Conservation (phyloP, 176 grass and related monocot genomes). For the Leersia perrieri region DNA sequence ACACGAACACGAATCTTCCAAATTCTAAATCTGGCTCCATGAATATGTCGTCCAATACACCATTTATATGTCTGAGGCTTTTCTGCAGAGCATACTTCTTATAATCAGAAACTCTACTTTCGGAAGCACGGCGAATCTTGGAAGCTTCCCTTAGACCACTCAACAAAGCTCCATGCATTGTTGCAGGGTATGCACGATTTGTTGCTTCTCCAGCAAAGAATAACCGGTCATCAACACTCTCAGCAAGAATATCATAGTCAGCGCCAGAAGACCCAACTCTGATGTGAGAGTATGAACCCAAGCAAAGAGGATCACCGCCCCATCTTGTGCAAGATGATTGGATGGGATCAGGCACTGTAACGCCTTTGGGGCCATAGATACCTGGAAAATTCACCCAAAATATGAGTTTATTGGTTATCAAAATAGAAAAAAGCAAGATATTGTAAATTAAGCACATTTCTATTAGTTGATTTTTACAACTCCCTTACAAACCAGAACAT, state of each 20-base stretch:
- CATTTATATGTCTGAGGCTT: conserved; percentile 30
- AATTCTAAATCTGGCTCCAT: conserved; percentile 75
- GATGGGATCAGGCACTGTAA: conserved; percentile 79
- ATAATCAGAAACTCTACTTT: conserved; percentile 31
- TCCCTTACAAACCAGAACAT: not conserved
- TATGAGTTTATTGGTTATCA: not conserved
- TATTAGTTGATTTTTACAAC: not conserved
- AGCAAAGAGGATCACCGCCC: conserved; percentile 79
- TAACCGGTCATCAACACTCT: conserved; percentile 55
- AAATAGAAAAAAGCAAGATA: not conserved
- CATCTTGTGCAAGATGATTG: conserved; percentile 92
- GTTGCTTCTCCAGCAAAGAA: conserved; percentile 96
- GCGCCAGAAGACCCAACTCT: conserved; percentile 83
- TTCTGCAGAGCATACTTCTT: conserved; percentile 53
- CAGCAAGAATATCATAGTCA: conserved; percentile 83
- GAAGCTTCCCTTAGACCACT: conserved; percentile 90
- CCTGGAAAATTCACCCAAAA: conserved; percentile 37
- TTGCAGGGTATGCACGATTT: conserved; percentile 78
- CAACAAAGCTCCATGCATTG: conserved; percentile 94
- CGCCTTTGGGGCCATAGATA: conserved; percentile 80
- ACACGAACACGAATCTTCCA: conserved; percentile 66
- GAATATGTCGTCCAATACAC: conserved; percentile 58
- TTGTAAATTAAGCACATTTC: not conserved
- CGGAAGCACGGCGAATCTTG: conserved; percentile 47
- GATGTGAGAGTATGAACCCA: conserved; percentile 91